Evolutionary conservation across 1,284 basidiomycete species (phyloP).

Genomic region (Tylopilus orsonianus): DNA sequence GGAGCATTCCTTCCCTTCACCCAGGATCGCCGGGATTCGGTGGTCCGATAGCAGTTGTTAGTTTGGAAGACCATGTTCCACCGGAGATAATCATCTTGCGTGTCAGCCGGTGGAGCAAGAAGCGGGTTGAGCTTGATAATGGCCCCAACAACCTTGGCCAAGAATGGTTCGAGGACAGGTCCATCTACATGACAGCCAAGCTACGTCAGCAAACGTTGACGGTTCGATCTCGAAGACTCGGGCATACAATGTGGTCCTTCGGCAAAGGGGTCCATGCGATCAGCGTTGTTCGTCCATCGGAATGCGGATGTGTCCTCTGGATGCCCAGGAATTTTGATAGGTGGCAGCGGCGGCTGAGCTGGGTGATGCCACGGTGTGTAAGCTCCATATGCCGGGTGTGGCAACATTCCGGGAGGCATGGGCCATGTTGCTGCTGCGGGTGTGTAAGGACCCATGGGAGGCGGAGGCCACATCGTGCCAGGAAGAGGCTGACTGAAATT

Average conservation of each 20-base stretch:
- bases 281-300: conserved; percentile 29
- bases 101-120: conserved; percentile 49
- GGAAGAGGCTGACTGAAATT: conserved; percentile 33
- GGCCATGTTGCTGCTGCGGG: conserved; percentile 33
- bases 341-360: conserved; percentile 25
- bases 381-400: conserved; percentile 20
- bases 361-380: conserved; percentile 31
- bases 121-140: conserved; percentile 59
- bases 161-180: conserved; percentile 65
- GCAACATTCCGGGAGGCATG: conserved; percentile 25
- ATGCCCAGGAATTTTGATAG: conserved; percentile 21
- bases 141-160: conserved; percentile 49
- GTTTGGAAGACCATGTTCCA: conserved; percentile 77
- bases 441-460: conserved; percentile 23
- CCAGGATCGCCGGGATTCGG: conserved; percentile 66
- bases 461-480: conserved; percentile 23
- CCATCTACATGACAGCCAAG: conserved; percentile 50
- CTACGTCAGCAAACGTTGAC: conserved; percentile 12
- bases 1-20: conserved; percentile 62
- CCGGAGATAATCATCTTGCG: conserved; percentile 51
- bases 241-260: conserved; percentile 34
- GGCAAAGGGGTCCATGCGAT: conserved; percentile 29
- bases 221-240: not conserved
- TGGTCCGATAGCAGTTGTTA: conserved; percentile 59
- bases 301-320: conserved; percentile 27